Evolutionary conservation across 768 basidiomycete genomes (phyloP), one percentile per base, ranked within the genome.

Genomic region (Boletus vinaceobasis): DNA sequence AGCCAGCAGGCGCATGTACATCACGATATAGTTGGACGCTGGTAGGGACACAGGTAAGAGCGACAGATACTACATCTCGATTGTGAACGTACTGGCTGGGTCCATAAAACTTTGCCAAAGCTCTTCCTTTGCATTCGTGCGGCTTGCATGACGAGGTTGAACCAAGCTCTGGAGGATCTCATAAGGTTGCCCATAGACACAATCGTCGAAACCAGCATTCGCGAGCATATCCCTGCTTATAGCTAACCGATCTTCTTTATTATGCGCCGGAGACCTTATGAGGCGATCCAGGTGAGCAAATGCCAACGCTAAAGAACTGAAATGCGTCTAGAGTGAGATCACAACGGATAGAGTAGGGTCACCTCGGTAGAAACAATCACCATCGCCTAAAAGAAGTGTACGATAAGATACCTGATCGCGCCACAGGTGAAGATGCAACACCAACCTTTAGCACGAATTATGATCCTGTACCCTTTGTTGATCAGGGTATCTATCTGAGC

Each of bases 341-440:
- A 11, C 23, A n/a, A n/a, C 33, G 36, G 26, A 17, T 17, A 39
- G 35, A 53, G 23, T 26, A 37, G 52, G 66, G 73, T 77, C 67
- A 90, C 90, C 87, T 78, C 93, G 79, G 69, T 95, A 97, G 71
- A 95, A 96, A 67, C 94, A 96, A 68, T 90, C 90, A 0, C 94
- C 93, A 61, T 90, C 93, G 29, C 93, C 91, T 84, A 42, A 2
- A 48, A 46, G 10, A 39, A 37, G 38, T 47, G n/a, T 5, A 45
- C 9, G 19, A 33, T 55, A 35, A 54, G 39, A 49, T 27, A 32
- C 43, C 44, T 19, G 52, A 50, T 49, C 21, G n/a, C 19, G 35
- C 23, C 42, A 43, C 29, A 31, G 23, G 21, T 26, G 39, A 39
- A 40, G 48, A 37, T 45, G 33, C 66, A 50, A 61, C 73, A 76